phyloP scores from a whole-genome alignment of 768 basidiomycete species.

The Lactifluus hygrophoroides region DNA sequence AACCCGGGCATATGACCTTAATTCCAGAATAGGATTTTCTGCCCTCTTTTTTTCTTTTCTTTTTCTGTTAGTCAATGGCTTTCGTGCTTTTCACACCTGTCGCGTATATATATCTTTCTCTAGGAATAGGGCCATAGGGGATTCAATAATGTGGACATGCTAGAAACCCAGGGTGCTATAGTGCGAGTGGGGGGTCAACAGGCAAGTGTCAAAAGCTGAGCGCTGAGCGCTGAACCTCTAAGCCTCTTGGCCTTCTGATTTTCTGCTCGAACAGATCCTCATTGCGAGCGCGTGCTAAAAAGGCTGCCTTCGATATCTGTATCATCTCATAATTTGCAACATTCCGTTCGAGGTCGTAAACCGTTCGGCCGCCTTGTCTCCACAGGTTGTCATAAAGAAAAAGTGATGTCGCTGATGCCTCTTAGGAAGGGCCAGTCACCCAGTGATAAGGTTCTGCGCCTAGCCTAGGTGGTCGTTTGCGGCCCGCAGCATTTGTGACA shows the following conservation, averaged over 20 bases:
- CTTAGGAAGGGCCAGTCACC: too few relatives aligned
- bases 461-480: background rate
- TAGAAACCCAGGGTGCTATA: background rate
- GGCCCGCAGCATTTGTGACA: background rate
- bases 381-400: too few relatives aligned
- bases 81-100: background rate
- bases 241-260: background rate
- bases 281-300: background rate
- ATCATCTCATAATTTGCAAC: background rate
- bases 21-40: background rate
- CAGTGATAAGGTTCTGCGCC: background rate
- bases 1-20: background rate
- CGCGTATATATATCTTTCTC: background rate
- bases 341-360: background rate
- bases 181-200: background rate
- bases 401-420: too few relatives aligned
- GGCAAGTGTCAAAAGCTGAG: background rate
- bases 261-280: background rate
- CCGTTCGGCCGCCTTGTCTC: background rate
- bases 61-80: background rate
- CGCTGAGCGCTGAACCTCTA: too few relatives aligned
- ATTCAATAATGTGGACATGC: background rate
- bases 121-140: background rate
- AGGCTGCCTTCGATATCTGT: background rate
- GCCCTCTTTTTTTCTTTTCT: background rate